Evolutionary conservation across 1,284 basidiomycete species (phyloP).

Genomic region (Trichosporon faecale): DNA sequence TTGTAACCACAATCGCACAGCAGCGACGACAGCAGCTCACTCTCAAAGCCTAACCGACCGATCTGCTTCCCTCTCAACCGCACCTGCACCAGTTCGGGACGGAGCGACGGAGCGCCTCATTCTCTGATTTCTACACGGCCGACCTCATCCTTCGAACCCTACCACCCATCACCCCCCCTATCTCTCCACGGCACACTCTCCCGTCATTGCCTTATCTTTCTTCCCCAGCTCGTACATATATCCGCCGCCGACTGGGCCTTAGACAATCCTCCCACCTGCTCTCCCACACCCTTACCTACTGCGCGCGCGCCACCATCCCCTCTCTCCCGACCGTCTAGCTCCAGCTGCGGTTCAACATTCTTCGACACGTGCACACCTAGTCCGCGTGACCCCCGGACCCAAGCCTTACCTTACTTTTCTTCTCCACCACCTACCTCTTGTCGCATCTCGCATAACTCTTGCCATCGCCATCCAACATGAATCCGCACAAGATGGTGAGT

Average conservation of each 20-base stretch:
- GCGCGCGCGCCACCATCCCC: not conserved
- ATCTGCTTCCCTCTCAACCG: not conserved
- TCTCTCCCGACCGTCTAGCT: not conserved
- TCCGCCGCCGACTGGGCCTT: not conserved
- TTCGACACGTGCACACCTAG: slow-evolving; percentile 6
- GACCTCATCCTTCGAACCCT: not conserved
- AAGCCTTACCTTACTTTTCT: not conserved
- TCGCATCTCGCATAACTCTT: slow-evolving; percentile 2
- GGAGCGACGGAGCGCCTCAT: slow-evolving; percentile 7
- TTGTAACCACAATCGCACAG: not conserved
- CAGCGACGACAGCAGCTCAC: not conserved
- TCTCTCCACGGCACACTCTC: not conserved
- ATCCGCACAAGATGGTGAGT: slow-evolving; percentile 46
- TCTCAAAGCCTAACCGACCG: not conserved
- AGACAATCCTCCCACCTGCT: not conserved
- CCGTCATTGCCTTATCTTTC: not conserved
- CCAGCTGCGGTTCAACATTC: not conserved
- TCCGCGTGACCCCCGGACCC: not conserved
- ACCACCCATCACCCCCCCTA: not conserved
- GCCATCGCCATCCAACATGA: slow-evolving; percentile 34
- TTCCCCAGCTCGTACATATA: not conserved
- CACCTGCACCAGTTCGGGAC: slow-evolving; percentile 5
- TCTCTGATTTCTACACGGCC: slow-evolving; percentile 1
- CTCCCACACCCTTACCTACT: not conserved
- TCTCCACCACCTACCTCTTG: not conserved